A percentile compares a stretch with the other conserved stretches of the same genome.
These are phyloP conservation scores for Phyllosticta citribraziliensis DNA, from an alignment of 2,329 filamentous ascomycete species.

Conservation along the genomic window DNA sequence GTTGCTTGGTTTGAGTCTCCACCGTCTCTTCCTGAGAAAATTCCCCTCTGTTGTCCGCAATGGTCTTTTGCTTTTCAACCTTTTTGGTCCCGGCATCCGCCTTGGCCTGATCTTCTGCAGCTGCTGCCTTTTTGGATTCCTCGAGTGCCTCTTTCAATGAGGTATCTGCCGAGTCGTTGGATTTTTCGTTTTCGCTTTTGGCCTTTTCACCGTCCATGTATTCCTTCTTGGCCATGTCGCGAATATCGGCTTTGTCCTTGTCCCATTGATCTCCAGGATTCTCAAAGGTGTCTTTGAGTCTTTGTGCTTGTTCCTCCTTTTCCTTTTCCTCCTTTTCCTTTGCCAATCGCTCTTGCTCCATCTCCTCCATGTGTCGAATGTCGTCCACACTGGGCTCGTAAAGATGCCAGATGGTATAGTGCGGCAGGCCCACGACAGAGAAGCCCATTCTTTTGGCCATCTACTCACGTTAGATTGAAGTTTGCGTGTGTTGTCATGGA, in stretches of 20 bases:
- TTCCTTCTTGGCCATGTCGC: slow-evolving; percentile 54
- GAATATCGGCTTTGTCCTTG: slow-evolving; percentile 74
- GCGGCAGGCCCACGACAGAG: slow-evolving; percentile 87
- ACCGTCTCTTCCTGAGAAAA: slow-evolving; percentile 4
- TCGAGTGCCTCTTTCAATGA: not conserved
- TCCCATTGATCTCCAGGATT: slow-evolving; percentile 75
- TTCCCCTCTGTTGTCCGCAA: not conserved
- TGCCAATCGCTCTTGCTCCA: slow-evolving; percentile 77
- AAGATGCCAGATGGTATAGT: slow-evolving; percentile 99
- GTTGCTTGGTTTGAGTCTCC: not conserved
- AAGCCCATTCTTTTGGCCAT: slow-evolving; percentile 97
- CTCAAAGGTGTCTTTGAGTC: slow-evolving; percentile 71
- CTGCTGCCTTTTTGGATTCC: not conserved
- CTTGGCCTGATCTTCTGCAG: not conserved
- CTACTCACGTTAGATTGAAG: slow-evolving; percentile 39
- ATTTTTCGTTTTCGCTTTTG: not conserved
- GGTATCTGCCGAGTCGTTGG: not conserved
- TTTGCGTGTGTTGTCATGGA: not conserved
- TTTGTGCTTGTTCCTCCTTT: slow-evolving; percentile 61
- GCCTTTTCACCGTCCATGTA: slow-evolving; percentile 34
- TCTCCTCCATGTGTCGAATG: slow-evolving; percentile 96
- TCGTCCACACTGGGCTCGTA: slow-evolving; percentile 99
- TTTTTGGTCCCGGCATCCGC: not conserved
- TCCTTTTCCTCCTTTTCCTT: slow-evolving; percentile 73
- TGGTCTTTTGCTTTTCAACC: not conserved